Evolutionary conservation across 2,329 filamentous ascomycete genomes (phyloP).

Genomic region (Verticillium dahliae): DNA sequence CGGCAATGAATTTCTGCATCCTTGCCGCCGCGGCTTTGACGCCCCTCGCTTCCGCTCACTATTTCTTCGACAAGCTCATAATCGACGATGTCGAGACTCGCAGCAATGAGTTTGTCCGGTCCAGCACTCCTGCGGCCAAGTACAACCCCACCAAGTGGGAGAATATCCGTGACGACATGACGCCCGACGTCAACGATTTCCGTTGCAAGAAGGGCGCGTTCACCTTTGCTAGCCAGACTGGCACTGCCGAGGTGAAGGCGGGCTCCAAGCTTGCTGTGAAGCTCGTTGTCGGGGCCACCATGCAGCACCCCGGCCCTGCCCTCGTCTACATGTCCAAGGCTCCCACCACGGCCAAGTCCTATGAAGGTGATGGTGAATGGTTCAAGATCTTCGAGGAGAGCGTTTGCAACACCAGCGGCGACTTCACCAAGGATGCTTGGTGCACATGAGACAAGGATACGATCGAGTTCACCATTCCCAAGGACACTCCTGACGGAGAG

Average conservation of each 20-base stretch:
- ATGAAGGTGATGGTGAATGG: constrained; percentile 36
- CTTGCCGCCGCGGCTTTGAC: neutral
- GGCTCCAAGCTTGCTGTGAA: constrained; percentile 43
- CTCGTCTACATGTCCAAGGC: constrained; percentile 37
- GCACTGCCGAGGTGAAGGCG: constrained; percentile 17
- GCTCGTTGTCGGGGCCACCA: constrained; percentile 40
- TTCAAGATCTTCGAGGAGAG: constrained; percentile 17
- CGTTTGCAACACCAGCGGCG: constrained; percentile 10
- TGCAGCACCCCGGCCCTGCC: constrained; percentile 37
- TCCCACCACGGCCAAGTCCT: constrained; percentile 31
- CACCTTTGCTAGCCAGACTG: constrained; percentile 11
- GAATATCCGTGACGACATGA: constrained; percentile 1
- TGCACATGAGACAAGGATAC: constrained; percentile 14
- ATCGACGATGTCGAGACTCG: neutral
- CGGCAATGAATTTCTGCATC: constrained; percentile 1
- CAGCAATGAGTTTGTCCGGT: neutral
- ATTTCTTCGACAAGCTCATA: constrained; percentile 4
- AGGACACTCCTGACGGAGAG: constrained; percentile 26
- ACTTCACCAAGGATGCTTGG: constrained; percentile 15
- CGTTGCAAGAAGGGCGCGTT: constrained; percentile 16
- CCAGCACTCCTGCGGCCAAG: constrained; percentile 2
- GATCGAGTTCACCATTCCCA: constrained; percentile 24
- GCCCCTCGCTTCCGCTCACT: constrained; percentile 2
- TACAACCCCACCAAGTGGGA: constrained; percentile 12
- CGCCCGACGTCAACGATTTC: constrained; percentile 4